Conservation (phyloP, 2,329 filamentous ascomycete genomes). For the Esteya vermicola region DNA sequence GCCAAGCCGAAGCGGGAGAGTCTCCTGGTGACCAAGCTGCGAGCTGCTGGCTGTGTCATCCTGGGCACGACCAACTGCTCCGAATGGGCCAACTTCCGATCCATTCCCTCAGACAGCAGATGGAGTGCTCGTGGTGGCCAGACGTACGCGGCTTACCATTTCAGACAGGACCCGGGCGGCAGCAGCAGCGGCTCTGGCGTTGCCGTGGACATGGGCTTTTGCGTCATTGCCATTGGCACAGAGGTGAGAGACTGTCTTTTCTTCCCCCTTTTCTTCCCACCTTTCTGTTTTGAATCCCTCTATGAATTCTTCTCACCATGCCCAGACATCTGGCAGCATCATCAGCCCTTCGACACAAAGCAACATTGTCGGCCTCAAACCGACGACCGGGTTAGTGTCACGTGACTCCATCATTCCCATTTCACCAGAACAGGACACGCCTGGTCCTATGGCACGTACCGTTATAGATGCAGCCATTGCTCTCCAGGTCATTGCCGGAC, state of each 20-base stretch:
- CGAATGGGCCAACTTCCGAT: slow-evolving; percentile 10
- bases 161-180: slow-evolving; percentile 29
- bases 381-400: slow-evolving; percentile 51
- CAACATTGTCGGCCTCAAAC: slow-evolving; percentile 55
- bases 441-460: slow-evolving; percentile 50
- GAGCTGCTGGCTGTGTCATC: slow-evolving; percentile 6
- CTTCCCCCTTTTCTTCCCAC: background rate
- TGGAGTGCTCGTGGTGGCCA: slow-evolving; percentile 11
- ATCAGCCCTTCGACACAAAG: slow-evolving; percentile 36
- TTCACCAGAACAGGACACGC: slow-evolving; percentile 47
- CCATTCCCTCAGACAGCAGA: slow-evolving; percentile 8
- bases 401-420: slow-evolving; percentile 52
- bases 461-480: slow-evolving; percentile 51
- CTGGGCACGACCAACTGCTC: slow-evolving; percentile 9
- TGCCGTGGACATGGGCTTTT: slow-evolving; percentile 42
- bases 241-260: slow-evolving; percentile 32
- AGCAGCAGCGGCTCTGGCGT: slow-evolving; percentile 50
- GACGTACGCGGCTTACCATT: slow-evolving; percentile 8
- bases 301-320: background rate
- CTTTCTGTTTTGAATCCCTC: too few relatives aligned
- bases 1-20: slow-evolving; percentile 12
- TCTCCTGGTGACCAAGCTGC: slow-evolving; percentile 3
- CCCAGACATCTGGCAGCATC: slow-evolving; percentile 45
- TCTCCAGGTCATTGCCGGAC: slow-evolving; percentile 48
- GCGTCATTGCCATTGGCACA: slow-evolving; percentile 43